A percentile compares a stretch with the other conserved stretches of the same genome.
These are phyloP conservation scores for Cucurbita ficifolia DNA, from an alignment of 306 rosid genomes.

Conservation along the genomic window DNA sequence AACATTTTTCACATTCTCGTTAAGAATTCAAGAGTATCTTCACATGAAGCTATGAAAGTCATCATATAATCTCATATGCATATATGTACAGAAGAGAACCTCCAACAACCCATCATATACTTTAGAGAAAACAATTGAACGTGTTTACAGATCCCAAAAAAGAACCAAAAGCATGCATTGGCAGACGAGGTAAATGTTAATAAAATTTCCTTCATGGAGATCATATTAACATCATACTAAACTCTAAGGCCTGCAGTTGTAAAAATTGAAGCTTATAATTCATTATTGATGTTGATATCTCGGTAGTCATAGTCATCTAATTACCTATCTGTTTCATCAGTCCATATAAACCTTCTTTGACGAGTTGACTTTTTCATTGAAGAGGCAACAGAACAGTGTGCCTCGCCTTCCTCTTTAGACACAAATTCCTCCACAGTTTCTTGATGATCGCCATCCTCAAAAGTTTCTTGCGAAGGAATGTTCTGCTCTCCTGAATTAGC, in stretches of 20 bases:
- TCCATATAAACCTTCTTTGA: constrained; percentile 63
- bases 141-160: neutral
- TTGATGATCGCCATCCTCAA: constrained; percentile 25
- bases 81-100: neutral
- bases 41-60: neutral
- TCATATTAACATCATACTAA: neutral
- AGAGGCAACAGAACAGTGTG: constrained; percentile 25
- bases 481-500: constrained; percentile 21
- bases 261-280: neutral
- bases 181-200: neutral
- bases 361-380: constrained; percentile 49
- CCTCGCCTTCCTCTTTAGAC: constrained; percentile 25
- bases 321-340: constrained; percentile 86
- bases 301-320: neutral
- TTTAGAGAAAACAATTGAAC: neutral
- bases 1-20: constrained; percentile 1
- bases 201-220: neutral
- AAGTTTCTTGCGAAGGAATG: constrained; percentile 21
- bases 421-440: constrained; percentile 23
- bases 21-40: neutral
- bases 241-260: neutral
- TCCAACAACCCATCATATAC: neutral
- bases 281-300: neutral
- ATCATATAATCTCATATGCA: neutral
- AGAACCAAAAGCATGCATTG: neutral